These are phyloP conservation scores for Boletellus deceptivus DNA, from an alignment of 1,284 basidiomycete species.

Conservation along the genomic window DNA sequence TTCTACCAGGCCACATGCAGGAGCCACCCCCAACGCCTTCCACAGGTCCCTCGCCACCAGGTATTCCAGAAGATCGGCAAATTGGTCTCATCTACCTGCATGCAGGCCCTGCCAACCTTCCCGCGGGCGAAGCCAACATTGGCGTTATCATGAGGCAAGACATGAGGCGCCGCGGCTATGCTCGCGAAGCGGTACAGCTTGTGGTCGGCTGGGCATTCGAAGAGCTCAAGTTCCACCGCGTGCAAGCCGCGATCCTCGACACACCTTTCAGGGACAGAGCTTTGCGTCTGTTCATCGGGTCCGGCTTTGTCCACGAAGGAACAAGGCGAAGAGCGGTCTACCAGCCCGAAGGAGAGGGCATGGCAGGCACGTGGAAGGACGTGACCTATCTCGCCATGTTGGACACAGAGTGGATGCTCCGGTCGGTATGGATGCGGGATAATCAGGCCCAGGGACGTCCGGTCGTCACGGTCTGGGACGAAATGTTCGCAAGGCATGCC, in stretches of 20 bases:
- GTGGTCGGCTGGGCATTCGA: conserved; percentile 50
- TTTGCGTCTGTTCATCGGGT: conserved; percentile 43
- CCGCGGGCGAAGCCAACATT: conserved; percentile 47
- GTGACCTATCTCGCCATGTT: conserved; percentile 58
- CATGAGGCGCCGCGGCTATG: conserved; percentile 42
- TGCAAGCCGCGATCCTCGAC: conserved; percentile 52
- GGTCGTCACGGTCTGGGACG: conserved; percentile 56
- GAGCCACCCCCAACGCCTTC: neutral
- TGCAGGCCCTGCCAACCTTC: conserved; percentile 24
- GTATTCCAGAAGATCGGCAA: neutral
- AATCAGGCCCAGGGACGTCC: conserved; percentile 12
- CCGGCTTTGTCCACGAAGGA: conserved; percentile 60
- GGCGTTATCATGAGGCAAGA: conserved; percentile 45
- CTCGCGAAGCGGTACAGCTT: conserved; percentile 42
- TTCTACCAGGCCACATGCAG: neutral
- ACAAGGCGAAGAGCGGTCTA: conserved; percentile 51
- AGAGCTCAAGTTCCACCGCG: conserved; percentile 49
- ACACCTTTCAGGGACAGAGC: conserved; percentile 39
- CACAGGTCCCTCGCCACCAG: rapidly evolving
- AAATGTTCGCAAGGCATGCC: conserved; percentile 57
- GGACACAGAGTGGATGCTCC: conserved; percentile 59
- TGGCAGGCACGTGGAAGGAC: conserved; percentile 47
- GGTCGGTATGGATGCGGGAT: conserved; percentile 12
- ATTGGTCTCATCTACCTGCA: conserved; percentile 49
- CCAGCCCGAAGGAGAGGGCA: conserved; percentile 38